These are phyloP conservation scores for Cladophialophora immunda DNA, from an alignment of 2,329 filamentous ascomycete genomes.

Conservation along the genomic window DNA sequence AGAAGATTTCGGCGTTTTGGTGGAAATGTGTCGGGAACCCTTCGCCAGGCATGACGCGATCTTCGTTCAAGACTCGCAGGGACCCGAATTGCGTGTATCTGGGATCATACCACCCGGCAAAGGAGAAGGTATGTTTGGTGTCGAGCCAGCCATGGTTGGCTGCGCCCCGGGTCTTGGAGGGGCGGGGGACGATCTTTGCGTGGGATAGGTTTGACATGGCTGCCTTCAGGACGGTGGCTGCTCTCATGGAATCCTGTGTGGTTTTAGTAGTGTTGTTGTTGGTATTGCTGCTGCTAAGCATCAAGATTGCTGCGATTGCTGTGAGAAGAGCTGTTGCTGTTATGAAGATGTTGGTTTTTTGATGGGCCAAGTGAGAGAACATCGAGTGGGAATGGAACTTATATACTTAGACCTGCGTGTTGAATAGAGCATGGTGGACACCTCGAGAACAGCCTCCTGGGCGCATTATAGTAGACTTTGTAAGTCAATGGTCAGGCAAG, in stretches of 20 bases:
- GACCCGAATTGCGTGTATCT: constrained; percentile 74
- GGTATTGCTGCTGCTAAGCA: constrained; percentile 31
- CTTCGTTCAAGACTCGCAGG: constrained; percentile 87
- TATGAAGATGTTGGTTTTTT: constrained; percentile 35
- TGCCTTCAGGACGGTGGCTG: constrained; percentile 43
- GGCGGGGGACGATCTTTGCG: constrained; percentile 78
- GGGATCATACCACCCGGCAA: constrained; percentile 76
- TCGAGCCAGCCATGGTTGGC: constrained; percentile 87
- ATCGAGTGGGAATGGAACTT: constrained; percentile 33
- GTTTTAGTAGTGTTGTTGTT: constrained; percentile 19
- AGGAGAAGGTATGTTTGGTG: constrained; percentile 86
- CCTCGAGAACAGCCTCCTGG: constrained; percentile 29
- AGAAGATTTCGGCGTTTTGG: constrained; percentile 89
- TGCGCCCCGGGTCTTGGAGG: constrained; percentile 76
- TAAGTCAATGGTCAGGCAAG: constrained; percentile 19
- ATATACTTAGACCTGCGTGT: constrained; percentile 38
- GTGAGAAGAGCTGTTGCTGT: constrained; percentile 34
- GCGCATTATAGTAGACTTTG: constrained; percentile 30
- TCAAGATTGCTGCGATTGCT: constrained; percentile 35
- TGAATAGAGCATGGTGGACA: constrained; percentile 31
- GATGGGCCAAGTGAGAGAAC: constrained; percentile 32
- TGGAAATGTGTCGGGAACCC: constrained; percentile 89
- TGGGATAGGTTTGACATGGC: constrained; percentile 70
- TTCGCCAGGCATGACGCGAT: constrained; percentile 75
- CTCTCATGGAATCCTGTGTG: constrained; percentile 35